Conservation (phyloP, 345 rosid genomes). For the Jatropha curcas region DNA sequence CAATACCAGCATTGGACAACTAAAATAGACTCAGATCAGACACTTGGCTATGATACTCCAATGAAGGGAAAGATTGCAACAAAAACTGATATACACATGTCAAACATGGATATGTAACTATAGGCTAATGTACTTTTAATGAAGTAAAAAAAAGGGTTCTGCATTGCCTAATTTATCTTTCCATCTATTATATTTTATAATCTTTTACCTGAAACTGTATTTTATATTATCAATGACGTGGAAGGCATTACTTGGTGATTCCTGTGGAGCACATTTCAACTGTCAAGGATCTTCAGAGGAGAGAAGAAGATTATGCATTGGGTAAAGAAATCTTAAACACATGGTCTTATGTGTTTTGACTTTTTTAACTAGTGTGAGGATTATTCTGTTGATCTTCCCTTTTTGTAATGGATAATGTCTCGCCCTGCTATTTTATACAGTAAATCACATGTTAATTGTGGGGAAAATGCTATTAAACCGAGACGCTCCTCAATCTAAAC, state of each 20-base stretch:
- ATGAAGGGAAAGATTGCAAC: not conserved
- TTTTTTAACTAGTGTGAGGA: not conserved
- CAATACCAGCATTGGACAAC: constrained; percentile 1
- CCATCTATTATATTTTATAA: not conserved
- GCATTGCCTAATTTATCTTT: not conserved
- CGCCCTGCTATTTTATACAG: constrained; percentile 37
- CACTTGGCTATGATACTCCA: not conserved
- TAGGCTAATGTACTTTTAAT: not conserved
- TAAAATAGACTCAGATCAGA: not conserved
- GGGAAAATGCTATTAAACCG: constrained; percentile 58
- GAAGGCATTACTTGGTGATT: constrained; percentile 85
- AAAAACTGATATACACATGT: not conserved
- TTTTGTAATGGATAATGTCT: constrained; percentile 1
- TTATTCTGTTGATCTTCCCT: not conserved
- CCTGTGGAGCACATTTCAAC: constrained; percentile 78
- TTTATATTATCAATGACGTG: not conserved
- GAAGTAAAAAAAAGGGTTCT: not conserved
- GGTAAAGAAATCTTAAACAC: constrained; percentile 38
- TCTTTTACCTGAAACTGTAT: not conserved
- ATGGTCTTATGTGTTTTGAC: not conserved
- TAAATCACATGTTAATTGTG: constrained; percentile 72
- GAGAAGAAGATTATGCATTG: constrained; percentile 67
- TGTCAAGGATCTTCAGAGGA: constrained; percentile 59
- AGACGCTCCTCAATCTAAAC: constrained; percentile 60
- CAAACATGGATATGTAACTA: not conserved